Conservation (phyloP, 768 basidiomycete genomes). For the Xanthoconium stramineum region DNA sequence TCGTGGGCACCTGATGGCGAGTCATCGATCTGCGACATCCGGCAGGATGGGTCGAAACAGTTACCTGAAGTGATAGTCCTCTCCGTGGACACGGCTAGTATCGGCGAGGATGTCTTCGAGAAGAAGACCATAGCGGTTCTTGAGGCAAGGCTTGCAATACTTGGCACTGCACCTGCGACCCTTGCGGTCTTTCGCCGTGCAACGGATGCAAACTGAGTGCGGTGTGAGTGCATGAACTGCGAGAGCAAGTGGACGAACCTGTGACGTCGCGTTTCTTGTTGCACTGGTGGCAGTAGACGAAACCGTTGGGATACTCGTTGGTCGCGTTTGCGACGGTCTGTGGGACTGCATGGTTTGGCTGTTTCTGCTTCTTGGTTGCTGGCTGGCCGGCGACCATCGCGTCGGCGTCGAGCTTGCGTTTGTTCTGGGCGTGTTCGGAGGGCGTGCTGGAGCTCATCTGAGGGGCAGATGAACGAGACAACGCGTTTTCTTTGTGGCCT, state of each 20-base stretch:
- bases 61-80: conserved; percentile 54
- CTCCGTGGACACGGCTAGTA: conserved; percentile 29
- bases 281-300: conserved; percentile 71
- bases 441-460: conserved; percentile 31
- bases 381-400: conserved; percentile 13
- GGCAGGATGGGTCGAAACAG: conserved; percentile 8
- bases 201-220: conserved; percentile 33
- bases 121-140: conserved; percentile 55
- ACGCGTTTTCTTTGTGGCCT: conserved; percentile 45
- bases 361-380: conserved; percentile 25
- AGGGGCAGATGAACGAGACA: conserved; percentile 35
- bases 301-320: conserved; percentile 36
- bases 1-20: conserved; percentile 56
- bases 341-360: conserved; percentile 21
- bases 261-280: conserved; percentile 53
- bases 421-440: conserved; percentile 34
- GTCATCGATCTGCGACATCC: conserved; percentile 13
- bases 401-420: conserved; percentile 48
- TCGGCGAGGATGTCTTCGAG: conserved; percentile 42
- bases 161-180: conserved; percentile 50
- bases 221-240: conserved; percentile 7
- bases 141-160: conserved; percentile 65
- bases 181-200: conserved; percentile 34
- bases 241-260: conserved; percentile 35
- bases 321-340: conserved; percentile 19